These are phyloP conservation scores for Axilococcus clingmanii DNA, from an alignment of 139 green algal species.

Conservation along the genomic window DNA sequence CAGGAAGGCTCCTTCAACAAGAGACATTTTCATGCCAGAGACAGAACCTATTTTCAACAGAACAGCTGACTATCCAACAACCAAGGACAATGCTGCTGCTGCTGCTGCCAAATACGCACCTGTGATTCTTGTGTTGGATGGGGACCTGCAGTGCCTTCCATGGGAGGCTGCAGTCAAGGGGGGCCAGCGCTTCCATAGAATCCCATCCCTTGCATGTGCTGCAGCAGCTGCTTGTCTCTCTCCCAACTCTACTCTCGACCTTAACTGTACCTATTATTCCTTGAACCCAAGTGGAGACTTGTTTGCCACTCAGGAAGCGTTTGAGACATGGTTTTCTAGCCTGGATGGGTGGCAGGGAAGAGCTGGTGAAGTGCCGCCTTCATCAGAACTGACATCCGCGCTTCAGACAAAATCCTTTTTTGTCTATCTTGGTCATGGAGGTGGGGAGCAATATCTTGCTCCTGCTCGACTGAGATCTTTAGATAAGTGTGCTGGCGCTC, in stretches of 20 bases:
- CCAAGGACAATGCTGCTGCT: neutral
- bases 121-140: slow-evolving; percentile 52
- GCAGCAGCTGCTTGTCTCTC: slow-evolving; percentile 6
- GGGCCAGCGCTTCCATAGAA: slow-evolving; percentile 31
- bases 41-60: neutral
- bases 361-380: slow-evolving; percentile 27
- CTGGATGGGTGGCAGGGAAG: slow-evolving; percentile 58
- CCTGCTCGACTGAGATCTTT: slow-evolving; percentile 44
- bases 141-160: slow-evolving; percentile 50
- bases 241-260: slow-evolving; percentile 14
- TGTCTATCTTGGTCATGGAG: slow-evolving; percentile 88
- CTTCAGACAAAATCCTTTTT: slow-evolving; percentile 60
- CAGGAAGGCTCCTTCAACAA: neutral
- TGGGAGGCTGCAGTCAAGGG: slow-evolving; percentile 53
- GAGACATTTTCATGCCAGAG: neutral
- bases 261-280: slow-evolving; percentile 53
- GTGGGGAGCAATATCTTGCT: slow-evolving; percentile 70
- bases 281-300: slow-evolving; percentile 85
- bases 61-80: neutral
- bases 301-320: slow-evolving; percentile 56
- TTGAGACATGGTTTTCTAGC: slow-evolving; percentile 56
- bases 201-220: slow-evolving; percentile 31
- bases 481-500: slow-evolving; percentile 36
- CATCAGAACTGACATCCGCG: slow-evolving; percentile 28
- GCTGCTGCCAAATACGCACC: slow-evolving; percentile 4